Evolutionary conservation across 2,329 filamentous ascomycete species (phyloP).

Genomic region (Teratosphaeriaceae sp.): DNA sequence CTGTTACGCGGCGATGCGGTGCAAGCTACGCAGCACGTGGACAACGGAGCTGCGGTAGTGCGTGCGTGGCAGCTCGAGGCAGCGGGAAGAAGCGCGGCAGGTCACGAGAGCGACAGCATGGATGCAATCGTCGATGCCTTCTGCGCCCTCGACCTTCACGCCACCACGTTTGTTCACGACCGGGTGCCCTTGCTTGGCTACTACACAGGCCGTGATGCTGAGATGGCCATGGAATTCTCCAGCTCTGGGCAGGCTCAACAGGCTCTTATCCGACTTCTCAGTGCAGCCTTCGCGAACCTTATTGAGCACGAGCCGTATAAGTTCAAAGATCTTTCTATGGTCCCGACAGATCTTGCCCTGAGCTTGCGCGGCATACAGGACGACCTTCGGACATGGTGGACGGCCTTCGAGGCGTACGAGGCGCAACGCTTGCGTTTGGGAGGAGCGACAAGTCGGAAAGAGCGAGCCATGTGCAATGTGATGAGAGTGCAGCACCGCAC

Average conservation of each 20-base stretch:
- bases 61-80: not conserved
- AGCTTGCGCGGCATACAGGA: not conserved
- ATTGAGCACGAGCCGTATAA: not conserved
- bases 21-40: conserved; percentile 1
- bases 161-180: not conserved
- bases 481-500: not conserved
- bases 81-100: not conserved
- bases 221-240: not conserved
- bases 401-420: not conserved
- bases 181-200: not conserved
- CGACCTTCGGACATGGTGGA: not conserved
- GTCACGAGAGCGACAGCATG: not conserved
- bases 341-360: not conserved
- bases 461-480: not conserved
- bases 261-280: not conserved
- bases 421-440: not conserved
- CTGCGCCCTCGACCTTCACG: not conserved
- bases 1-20: not conserved
- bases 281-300: not conserved
- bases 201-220: not conserved
- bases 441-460: not conserved
- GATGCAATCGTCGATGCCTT: not conserved
- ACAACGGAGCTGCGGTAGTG: not conserved
- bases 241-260: not conserved
- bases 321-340: not conserved